phyloP scores from a whole-genome alignment of 192 early-diverging fungal species.

The Phlyctochytrium arcticum region DNA sequence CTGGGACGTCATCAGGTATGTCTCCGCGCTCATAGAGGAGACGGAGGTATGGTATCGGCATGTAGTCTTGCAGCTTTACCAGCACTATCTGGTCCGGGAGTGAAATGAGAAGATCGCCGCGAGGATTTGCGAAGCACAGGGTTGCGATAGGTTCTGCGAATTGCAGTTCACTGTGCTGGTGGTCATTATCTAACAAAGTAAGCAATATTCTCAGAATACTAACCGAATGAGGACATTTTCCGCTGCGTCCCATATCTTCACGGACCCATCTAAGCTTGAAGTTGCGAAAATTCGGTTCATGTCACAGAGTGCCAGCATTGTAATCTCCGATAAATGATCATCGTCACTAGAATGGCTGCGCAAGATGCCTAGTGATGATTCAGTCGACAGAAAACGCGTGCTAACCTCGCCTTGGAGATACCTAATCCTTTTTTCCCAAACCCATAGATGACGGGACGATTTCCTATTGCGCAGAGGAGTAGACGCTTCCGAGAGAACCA shows the following conservation, averaged over 20 bases:
- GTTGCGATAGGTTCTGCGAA: conserved; percentile 38
- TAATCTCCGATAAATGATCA: conserved; percentile 36
- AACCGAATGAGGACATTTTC: conserved; percentile 36
- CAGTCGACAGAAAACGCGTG: not conserved
- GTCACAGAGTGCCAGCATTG: conserved; percentile 19
- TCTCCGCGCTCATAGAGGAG: conserved; percentile 18
- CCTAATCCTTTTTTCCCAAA: no score
- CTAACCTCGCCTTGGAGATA: no score
- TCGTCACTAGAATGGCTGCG: conserved; percentile 45
- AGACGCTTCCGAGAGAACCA: not conserved
- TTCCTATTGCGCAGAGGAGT: conserved; percentile 1
- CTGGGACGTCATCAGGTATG: conserved; percentile 42
- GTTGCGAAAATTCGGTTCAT: conserved; percentile 30
- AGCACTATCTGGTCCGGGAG: conserved; percentile 40
- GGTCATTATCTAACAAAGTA: not conserved
- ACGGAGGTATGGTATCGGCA: conserved; percentile 33
- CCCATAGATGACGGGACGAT: no score
- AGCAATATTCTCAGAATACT: not conserved
- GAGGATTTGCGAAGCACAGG: conserved; percentile 37
- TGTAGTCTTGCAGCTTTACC: conserved; percentile 46
- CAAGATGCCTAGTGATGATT: not conserved
- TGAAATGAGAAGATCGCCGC: conserved; percentile 44
- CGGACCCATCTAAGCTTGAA: conserved; percentile 40
- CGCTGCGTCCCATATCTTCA: conserved; percentile 46
- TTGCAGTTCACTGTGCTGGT: conserved; percentile 42